Evolutionary conservation across 2,329 filamentous ascomycete genomes (phyloP), one percentile per base, ranked within the genome.

Genomic region (Xylaria multiplex): DNA sequence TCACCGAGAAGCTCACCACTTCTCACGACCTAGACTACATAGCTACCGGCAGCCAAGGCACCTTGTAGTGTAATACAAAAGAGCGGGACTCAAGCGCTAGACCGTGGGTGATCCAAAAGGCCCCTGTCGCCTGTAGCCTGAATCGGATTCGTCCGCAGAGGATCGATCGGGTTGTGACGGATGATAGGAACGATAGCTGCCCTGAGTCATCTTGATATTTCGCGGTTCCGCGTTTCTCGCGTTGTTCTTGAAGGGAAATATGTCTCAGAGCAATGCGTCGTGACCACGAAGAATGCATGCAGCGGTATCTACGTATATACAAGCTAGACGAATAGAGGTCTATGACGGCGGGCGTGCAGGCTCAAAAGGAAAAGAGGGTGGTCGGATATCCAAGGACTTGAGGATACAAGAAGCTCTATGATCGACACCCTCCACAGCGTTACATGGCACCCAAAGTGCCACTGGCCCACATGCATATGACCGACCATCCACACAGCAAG

Each of bases 371-470:
- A 46, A 48, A 53, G 42, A 65, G 53, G 62, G 62, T 64, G 68
- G 65, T 48, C 40, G 60, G 57, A 52, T 45, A 58, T 56, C 30
- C 46, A 42, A 68, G 62, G 35, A 61, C 62, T 48, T 13, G 11
- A 27, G 35, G 7, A 22, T 40, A n/a, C 37, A 42, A 52, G 37
- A 59, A 57, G 52, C 40, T 60, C 50, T 57, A 42, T 61, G 66
- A 68, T 66, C 64, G 61, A 69, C 66, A 40, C 37, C 63, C 37
- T 40, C 48, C 53, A 58, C 37, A 59, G 64, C 65, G 68, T 70
- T 70, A 68, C 68, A 70, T 70, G 58, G 68, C 60, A 55, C 53
- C 50, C 53, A 56, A 66, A 64, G 62, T 67, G 52, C 68, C 66
- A 66, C 61, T 58, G 54, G 48, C 64, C 45, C 53, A 62, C 56